Percentiles rank a stretch among this genome's conserved stretches.
These are phyloP conservation scores for Thalassiosira hispida DNA, from an alignment of 352 stramenopile species.

Conservation along the genomic window DNA sequence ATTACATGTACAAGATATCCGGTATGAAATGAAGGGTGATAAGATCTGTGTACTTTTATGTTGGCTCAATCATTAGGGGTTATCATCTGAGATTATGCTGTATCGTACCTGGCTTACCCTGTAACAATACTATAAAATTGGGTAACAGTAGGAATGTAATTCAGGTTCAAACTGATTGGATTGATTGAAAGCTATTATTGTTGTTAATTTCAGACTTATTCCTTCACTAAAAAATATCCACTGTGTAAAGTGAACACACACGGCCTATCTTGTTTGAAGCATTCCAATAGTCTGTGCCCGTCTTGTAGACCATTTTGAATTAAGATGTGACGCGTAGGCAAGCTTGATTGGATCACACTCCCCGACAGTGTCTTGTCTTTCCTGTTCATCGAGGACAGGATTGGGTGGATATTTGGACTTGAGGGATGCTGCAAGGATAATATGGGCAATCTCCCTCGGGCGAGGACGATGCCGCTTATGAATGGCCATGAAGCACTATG, in stretches of 20 bases:
- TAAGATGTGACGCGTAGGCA: not conserved
- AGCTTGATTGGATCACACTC: not conserved
- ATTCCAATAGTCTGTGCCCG: not conserved
- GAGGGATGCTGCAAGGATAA: too few species aligned
- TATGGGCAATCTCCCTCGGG: too few species aligned
- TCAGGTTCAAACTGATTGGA: too few species aligned
- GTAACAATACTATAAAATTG: too few species aligned
- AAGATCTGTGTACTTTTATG: not conserved
- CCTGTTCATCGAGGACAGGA: not conserved
- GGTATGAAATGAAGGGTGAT: constrained; percentile 25
- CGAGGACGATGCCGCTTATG: too few species aligned
- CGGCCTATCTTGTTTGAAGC: not conserved
- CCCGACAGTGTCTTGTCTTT: not conserved
- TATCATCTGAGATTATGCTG: not conserved
- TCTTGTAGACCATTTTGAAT: constrained; percentile 1
- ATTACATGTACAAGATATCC: constrained; percentile 70
- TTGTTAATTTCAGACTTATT: not conserved
- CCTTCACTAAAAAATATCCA: not conserved
- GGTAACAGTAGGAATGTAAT: too few species aligned
- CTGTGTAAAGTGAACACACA: not conserved
- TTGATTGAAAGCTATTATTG: too few species aligned
- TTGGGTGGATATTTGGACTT: too few species aligned
- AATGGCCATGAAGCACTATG: not conserved
- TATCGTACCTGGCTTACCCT: too few species aligned
- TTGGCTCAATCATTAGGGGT: not conserved